Base-by-base conservation (phyloP, 768 basidiomycete genomes). In the Leccinum truebloodii region DNA sequence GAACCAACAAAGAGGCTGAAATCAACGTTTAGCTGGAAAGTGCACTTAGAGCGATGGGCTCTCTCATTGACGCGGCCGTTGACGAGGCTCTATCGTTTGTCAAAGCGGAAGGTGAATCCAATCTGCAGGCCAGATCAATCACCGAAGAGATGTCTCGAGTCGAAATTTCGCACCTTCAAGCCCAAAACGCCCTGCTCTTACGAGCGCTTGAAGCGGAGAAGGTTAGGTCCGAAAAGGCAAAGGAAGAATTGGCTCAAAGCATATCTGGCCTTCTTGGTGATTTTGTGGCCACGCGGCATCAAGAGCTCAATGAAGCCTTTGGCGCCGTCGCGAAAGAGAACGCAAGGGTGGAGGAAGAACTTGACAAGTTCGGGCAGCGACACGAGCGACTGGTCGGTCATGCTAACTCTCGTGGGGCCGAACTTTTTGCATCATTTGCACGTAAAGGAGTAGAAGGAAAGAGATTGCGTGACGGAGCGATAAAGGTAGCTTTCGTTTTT, bases 201-300 rank as follows among this genome's bases (percentile, higher is more conserved):
- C 78, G 79, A 48, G 75, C 92, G 64, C 77, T 95, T 13, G 83
- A 85, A 61, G 73, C 81, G 16, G 92, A 96, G 71, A 85, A 84
- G 69, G 69, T 71, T 14, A 88, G 85, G 61, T 82, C 88, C 0
- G 85, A 88, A 26, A 83, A 80, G 53, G 84, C 89, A 1, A 89
- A 86, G 60, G 85, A 87, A 46, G 88, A 90, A 44, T 72, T 96
- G 13, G 73, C 95, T n/a, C 82, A 88, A 46, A 87, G 86, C 41
- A 80, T 96, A 54, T 89, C 90, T 1, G 78, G 79, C 4, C 78
- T 95, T 64, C 76, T 97, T 2, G 85, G 83, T 12, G 87, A 83
- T 28, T 95, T 89, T 71, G 81, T 87, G 32, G 75, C 81, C 48
- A 81, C 87, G 52, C 84, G 90, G 30, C 89, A 95, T 69, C 77